These are phyloP conservation scores for Neurospora sublineolata DNA, from an alignment of 495 filamentous ascomycete species.

Conservation along the genomic window DNA sequence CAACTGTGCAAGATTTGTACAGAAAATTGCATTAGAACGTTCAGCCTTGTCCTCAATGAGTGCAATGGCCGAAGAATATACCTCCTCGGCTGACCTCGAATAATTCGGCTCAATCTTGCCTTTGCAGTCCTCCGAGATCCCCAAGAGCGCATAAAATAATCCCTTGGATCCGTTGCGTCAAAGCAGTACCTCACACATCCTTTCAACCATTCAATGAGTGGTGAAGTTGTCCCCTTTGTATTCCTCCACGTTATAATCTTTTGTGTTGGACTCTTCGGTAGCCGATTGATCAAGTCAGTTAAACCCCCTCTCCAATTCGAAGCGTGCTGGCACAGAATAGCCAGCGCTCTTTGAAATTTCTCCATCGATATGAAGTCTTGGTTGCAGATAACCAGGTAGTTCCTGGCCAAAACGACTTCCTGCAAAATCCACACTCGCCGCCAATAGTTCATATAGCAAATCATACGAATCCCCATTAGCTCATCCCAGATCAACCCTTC, in stretches of 20 bases:
- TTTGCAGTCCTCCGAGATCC: background rate
- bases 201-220: background rate
- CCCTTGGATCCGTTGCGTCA: background rate
- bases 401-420: background rate
- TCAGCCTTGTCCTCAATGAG: background rate
- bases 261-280: background rate
- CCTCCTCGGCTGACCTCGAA: background rate
- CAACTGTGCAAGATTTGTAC: background rate
- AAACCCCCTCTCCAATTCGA: background rate
- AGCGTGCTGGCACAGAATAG: background rate
- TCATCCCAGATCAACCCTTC: background rate
- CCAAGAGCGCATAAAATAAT: background rate
- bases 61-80: background rate
- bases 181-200: background rate
- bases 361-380: background rate
- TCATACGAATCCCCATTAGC: fast-evolving
- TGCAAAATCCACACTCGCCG: background rate
- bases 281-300: background rate
- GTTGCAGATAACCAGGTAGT: background rate
- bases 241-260: background rate
- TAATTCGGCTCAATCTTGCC: background rate
- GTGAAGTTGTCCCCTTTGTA: background rate
- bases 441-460: background rate
- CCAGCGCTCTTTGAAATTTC: background rate
- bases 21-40: background rate